Conservation (phyloP, 1,284 basidiomycete genomes). For the Ustilago hordei region DNA sequence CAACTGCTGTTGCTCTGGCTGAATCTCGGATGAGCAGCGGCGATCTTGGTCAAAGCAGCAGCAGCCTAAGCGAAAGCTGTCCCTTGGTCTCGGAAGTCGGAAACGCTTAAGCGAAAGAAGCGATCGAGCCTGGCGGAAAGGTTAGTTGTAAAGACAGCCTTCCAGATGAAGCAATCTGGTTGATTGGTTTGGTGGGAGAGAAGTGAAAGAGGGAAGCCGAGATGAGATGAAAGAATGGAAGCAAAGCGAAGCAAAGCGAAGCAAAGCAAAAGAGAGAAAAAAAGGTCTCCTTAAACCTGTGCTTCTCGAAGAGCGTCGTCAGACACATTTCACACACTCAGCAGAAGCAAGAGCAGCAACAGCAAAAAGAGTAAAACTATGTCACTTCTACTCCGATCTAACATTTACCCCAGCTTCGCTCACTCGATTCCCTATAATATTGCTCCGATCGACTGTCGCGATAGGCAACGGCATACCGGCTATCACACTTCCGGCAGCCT, state of each 20-base stretch:
- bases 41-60: background rate
- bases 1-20: background rate
- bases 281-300: background rate
- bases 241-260: background rate
- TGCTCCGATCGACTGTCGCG: no score
- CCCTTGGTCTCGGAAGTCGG: conserved; percentile 2
- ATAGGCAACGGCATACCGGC: no score
- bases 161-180: background rate
- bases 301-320: background rate
- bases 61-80: background rate
- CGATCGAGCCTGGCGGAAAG: background rate
- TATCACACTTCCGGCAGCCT: no score
- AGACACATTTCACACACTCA: conserved; percentile 3
- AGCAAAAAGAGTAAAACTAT: background rate
- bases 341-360: background rate
- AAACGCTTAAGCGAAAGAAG: background rate
- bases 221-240: conserved; percentile 4
- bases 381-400: no score
- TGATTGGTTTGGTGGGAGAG: background rate
- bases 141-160: background rate
- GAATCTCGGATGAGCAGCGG: background rate
- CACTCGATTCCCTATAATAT: no score
- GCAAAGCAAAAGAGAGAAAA: background rate
- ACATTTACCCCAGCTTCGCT: no score
- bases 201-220: background rate